phyloP scores from a whole-genome alignment of 176 grass and related monocot species.

The Cenchrus purpureus region DNA sequence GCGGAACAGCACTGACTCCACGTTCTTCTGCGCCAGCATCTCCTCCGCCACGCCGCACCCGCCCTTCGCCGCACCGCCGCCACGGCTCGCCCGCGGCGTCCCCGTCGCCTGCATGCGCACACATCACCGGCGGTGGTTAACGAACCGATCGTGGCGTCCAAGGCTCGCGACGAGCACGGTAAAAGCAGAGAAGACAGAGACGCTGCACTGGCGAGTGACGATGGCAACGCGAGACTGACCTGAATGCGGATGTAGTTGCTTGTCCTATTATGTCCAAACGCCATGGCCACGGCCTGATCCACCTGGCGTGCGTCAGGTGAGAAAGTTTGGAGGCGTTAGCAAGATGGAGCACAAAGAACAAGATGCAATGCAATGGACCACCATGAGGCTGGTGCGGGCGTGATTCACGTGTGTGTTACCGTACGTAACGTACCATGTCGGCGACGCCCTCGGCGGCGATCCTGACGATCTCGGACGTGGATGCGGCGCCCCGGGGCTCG shows the following conservation, averaged over 20 bases:
- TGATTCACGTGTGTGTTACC: slow-evolving; percentile 9
- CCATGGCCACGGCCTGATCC: slow-evolving; percentile 96
- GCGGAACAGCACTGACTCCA: slow-evolving; percentile 80
- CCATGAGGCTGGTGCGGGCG: not conserved
- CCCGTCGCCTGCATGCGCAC: slow-evolving; percentile 35
- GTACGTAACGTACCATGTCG: slow-evolving; percentile 62
- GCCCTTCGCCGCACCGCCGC: not conserved
- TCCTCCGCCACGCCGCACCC: slow-evolving; percentile 50
- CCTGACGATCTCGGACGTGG: slow-evolving; percentile 59
- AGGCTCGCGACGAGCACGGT: not conserved
- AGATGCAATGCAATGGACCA: slow-evolving; percentile 20
- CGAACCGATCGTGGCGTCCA: not conserved
- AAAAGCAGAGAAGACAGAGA: not conserved
- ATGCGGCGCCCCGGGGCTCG: slow-evolving; percentile 5
- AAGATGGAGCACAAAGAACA: slow-evolving; percentile 26
- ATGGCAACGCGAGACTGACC: slow-evolving; percentile 42
- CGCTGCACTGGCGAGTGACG: not conserved
- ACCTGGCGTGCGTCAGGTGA: slow-evolving; percentile 50
- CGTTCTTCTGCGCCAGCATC: slow-evolving; percentile 77
- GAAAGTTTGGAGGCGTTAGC: not conserved
- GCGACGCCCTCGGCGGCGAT: slow-evolving; percentile 85
- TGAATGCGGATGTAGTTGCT: slow-evolving; percentile 95
- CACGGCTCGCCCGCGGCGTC: slow-evolving; percentile 9
- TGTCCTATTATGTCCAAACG: slow-evolving; percentile 82
- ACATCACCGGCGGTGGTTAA: not conserved